Evolutionary conservation across 2,329 filamentous ascomycete genomes (phyloP).

Genomic region (Juglanconis sp.): DNA sequence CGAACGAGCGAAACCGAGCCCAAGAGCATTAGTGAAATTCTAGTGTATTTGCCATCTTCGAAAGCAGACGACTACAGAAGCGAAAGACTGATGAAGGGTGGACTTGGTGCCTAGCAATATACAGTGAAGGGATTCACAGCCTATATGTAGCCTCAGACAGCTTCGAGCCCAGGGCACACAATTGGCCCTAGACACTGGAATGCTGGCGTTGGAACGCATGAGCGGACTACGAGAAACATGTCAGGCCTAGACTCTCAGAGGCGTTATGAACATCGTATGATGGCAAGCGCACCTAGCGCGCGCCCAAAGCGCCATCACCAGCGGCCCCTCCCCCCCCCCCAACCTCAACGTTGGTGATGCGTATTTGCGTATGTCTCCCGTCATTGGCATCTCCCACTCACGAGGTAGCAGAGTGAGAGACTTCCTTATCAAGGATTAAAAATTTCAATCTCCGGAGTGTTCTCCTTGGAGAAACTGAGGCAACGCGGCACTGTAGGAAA

Average conservation of each 20-base stretch:
- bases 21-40: not conserved
- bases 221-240: not conserved
- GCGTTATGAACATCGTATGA: not conserved
- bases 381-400: conserved; percentile 59
- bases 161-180: not conserved
- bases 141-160: not conserved
- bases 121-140: too few relatives aligned
- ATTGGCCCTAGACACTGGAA: not conserved
- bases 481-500: conserved; percentile 59
- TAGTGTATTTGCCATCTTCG: not conserved
- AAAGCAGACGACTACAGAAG: not conserved
- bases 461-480: conserved; percentile 48
- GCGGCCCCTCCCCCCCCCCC: too few relatives aligned
- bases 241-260: not conserved
- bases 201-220: not conserved
- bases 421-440: conserved; percentile 58
- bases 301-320: not conserved
- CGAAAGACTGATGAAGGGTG: not conserved
- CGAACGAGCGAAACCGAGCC: not conserved
- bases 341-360: too few relatives aligned
- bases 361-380: conserved; percentile 47
- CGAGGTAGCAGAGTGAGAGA: conserved; percentile 47
- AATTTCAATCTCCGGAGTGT: conserved; percentile 55
- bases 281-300: conserved; percentile 1
- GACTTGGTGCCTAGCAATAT: not conserved